Percentiles rank a stretch among this genome's conserved stretches.
These are phyloP conservation scores for Nemania sp. DNA, from an alignment of 2,329 filamentous ascomycete genomes.

Conservation along the genomic window DNA sequence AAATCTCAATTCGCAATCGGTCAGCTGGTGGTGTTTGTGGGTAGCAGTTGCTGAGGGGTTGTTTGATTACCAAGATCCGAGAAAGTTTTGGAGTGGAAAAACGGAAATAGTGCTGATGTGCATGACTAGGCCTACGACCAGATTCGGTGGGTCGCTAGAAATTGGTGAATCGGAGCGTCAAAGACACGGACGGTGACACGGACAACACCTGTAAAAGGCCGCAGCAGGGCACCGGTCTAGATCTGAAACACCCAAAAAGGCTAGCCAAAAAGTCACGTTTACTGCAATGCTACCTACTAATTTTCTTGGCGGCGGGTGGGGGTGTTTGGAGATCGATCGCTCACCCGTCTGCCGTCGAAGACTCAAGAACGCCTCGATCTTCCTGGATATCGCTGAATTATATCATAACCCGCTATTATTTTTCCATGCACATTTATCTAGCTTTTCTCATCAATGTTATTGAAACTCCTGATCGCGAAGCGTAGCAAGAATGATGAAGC, in stretches of 20 bases:
- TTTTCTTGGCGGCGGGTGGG: conserved; percentile 16
- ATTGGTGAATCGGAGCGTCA: conserved; percentile 23
- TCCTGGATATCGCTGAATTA: background rate
- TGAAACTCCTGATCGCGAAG: no score
- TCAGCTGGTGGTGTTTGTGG: background rate
- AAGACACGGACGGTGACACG: no score
- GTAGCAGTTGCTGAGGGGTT: conserved; percentile 11
- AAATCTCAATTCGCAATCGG: conserved; percentile 5
- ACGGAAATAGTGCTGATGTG: conserved; percentile 16
- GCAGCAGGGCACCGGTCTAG: conserved; percentile 12
- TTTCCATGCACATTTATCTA: no score
- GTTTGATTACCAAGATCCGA: conserved; percentile 5
- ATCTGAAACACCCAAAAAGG: conserved; percentile 18
- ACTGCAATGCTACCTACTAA: conserved; percentile 6
- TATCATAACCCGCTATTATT: no score
- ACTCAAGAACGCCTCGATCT: background rate
- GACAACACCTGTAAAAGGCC: conserved; percentile 21
- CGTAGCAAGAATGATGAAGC: no score
- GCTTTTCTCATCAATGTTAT: no score
- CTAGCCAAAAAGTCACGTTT: conserved; percentile 15
- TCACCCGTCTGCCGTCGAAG: conserved; percentile 14
- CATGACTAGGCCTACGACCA: conserved; percentile 4
- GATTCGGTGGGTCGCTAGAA: conserved; percentile 20
- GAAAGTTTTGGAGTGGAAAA: conserved; percentile 18
- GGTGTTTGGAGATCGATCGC: conserved; percentile 18